Conservation (phyloP, 2,329 filamentous ascomycete species). For the Talaromyces sp. region DNA sequence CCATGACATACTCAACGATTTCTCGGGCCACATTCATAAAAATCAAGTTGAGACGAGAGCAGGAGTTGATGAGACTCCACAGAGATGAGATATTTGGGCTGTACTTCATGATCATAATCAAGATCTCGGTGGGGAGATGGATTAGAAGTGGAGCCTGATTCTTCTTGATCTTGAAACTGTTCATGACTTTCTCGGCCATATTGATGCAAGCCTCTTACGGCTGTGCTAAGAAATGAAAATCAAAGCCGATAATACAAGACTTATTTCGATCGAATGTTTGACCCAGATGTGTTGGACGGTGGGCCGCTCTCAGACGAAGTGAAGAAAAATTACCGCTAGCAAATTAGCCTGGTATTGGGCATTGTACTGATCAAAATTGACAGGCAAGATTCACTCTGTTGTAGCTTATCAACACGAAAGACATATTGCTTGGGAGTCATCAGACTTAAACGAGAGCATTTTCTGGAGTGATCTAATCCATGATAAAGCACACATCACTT, state of each 20-base stretch:
- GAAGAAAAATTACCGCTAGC: background rate
- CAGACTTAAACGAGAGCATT: too few species aligned
- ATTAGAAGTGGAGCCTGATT: background rate
- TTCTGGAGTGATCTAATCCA: too few species aligned
- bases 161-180: background rate
- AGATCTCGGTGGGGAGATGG: background rate
- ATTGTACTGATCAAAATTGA: too few species aligned
- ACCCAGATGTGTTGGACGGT: background rate
- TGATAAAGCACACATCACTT: too few species aligned
- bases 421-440: too few species aligned
- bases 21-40: background rate
- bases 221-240: background rate
- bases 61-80: background rate
- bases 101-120: background rate
- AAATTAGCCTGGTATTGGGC: background rate
- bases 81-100: background rate
- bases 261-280: background rate
- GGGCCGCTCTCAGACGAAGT: background rate
- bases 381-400: too few species aligned
- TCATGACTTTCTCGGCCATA: background rate
- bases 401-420: too few species aligned
- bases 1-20: background rate
- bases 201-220: background rate
- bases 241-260: background rate
- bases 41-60: background rate